These are phyloP conservation scores for Lumnitzera littorea DNA, from an alignment of 345 rosid genomes.

Conservation along the genomic window DNA sequence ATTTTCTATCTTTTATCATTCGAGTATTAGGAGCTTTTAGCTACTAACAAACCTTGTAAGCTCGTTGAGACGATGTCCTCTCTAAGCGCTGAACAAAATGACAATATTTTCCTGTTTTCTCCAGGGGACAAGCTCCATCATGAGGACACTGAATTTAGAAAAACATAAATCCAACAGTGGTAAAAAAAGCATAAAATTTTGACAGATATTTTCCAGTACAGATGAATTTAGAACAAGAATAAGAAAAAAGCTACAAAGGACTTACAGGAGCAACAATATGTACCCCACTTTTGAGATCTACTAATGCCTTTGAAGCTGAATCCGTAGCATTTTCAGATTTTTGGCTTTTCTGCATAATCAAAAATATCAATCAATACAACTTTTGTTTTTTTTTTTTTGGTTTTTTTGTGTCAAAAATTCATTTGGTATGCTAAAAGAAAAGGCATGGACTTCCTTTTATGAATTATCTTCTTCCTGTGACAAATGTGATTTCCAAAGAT, in stretches of 20 bases:
- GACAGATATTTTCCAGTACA: no score
- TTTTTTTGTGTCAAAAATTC: not conserved
- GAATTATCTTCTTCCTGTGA: not conserved
- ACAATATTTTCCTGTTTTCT: conserved; percentile 76
- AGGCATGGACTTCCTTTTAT: not conserved
- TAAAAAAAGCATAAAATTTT: not conserved
- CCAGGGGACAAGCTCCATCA: conserved; percentile 84
- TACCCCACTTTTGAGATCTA: conserved; percentile 57
- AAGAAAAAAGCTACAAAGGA: conserved; percentile 7
- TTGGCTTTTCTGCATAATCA: conserved; percentile 40
- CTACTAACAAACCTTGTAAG: conserved; percentile 58
- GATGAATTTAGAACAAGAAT: not conserved
- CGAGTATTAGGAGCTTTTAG: no score
- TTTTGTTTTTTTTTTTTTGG: no score
- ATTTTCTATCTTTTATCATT: no score
- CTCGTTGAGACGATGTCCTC: conserved; percentile 88
- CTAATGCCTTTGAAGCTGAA: conserved; percentile 42
- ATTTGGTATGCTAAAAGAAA: not conserved
- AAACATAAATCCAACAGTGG: not conserved
- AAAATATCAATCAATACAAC: not conserved
- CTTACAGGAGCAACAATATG: conserved; percentile 93
- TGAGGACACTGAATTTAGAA: conserved; percentile 70
- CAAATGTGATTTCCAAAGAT: no score
- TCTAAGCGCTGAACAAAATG: conserved; percentile 92
- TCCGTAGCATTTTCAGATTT: conserved; percentile 34